phyloP scores from a whole-genome alignment of 2,329 filamentous ascomycete genomes.

The Diaporthe nobilis region DNA sequence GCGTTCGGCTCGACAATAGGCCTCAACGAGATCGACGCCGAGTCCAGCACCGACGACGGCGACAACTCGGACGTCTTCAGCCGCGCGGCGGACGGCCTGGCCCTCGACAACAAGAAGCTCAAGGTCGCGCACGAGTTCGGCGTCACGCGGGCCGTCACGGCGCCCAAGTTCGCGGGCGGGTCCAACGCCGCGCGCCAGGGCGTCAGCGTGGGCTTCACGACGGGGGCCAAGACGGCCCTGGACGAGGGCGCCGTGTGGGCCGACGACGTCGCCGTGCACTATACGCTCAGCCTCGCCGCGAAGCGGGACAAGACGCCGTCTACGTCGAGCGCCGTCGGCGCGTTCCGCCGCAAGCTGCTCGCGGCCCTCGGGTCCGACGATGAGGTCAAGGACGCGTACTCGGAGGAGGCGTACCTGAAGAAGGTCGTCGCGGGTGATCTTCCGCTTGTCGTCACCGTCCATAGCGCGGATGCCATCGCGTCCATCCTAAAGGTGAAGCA shows the following conservation, averaged over 20 bases:
- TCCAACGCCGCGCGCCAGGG: conserved; percentile 62
- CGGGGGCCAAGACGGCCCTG: conserved; percentile 61
- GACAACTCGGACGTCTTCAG: conserved; percentile 63
- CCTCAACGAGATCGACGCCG: conserved; percentile 73
- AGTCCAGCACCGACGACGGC: conserved; percentile 68
- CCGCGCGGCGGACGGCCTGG: conserved; percentile 70
- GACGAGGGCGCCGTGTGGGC: conserved; percentile 66
- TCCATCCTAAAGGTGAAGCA: conserved; percentile 71
- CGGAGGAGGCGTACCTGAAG: conserved; percentile 65
- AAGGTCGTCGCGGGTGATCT: conserved; percentile 68
- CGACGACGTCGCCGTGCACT: conserved; percentile 69
- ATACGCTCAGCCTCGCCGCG: conserved; percentile 65
- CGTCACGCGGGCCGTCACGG: conserved; percentile 71
- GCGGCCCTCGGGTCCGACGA: conserved; percentile 60
- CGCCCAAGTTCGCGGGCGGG: conserved; percentile 61
- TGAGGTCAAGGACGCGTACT: conserved; percentile 57
- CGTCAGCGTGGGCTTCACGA: conserved; percentile 71
- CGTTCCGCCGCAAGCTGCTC: conserved; percentile 67
- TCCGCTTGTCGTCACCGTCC: conserved; percentile 70
- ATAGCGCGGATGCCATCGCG: conserved; percentile 75
- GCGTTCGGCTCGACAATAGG: conserved; percentile 73
- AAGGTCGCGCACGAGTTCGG: conserved; percentile 67
- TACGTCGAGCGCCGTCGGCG: conserved; percentile 67
- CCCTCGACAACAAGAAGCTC: conserved; percentile 70
- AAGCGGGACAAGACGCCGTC: conserved; percentile 63